Percentiles rank a stretch among this genome's conserved stretches.
These are phyloP conservation scores for Nigrospora sphaerica DNA, from an alignment of 2,329 filamentous ascomycete genomes.

Conservation along the genomic window DNA sequence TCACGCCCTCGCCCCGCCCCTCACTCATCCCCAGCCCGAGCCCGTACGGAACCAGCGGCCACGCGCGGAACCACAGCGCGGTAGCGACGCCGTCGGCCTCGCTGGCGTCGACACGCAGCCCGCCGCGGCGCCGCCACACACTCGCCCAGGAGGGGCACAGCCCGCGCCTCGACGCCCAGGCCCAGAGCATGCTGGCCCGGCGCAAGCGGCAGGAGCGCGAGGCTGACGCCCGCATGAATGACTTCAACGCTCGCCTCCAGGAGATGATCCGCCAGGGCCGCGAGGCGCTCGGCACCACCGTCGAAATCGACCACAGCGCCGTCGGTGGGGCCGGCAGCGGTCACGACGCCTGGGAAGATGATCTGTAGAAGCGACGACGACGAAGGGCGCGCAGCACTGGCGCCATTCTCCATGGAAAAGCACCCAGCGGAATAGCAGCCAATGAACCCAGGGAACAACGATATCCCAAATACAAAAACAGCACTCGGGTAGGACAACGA, in stretches of 20 bases:
- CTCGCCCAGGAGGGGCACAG: slow-evolving; percentile 23
- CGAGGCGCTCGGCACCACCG: slow-evolving; percentile 71
- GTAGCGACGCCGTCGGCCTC: slow-evolving; percentile 23
- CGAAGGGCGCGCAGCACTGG: too few relatives aligned
- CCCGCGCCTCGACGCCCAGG: slow-evolving; percentile 55
- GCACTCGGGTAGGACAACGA: too few relatives aligned
- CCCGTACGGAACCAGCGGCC: slow-evolving; percentile 16
- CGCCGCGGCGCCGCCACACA: slow-evolving; percentile 5
- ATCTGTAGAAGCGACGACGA: slow-evolving; percentile 7
- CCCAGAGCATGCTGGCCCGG: slow-evolving; percentile 65
- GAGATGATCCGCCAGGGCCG: slow-evolving; percentile 86
- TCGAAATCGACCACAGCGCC: slow-evolving; percentile 50
- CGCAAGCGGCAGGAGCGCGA: slow-evolving; percentile 68
- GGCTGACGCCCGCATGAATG: slow-evolving; percentile 70
- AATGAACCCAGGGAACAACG: too few relatives aligned
- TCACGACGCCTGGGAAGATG: slow-evolving; percentile 32
- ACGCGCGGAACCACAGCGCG: slow-evolving; percentile 39
- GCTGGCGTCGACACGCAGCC: slow-evolving; percentile 10
- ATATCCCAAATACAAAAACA: too few relatives aligned
- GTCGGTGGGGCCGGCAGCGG: slow-evolving; percentile 3
- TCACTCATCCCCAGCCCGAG: slow-evolving; percentile 21
- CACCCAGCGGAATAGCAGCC: too few relatives aligned
- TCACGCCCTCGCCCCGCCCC: slow-evolving; percentile 12
- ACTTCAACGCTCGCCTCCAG: slow-evolving; percentile 71
- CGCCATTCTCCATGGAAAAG: too few relatives aligned